These are phyloP conservation scores for Colletotrichum tabaci DNA, from an alignment of 2,329 filamentous ascomycete genomes.

Conservation along the genomic window DNA sequence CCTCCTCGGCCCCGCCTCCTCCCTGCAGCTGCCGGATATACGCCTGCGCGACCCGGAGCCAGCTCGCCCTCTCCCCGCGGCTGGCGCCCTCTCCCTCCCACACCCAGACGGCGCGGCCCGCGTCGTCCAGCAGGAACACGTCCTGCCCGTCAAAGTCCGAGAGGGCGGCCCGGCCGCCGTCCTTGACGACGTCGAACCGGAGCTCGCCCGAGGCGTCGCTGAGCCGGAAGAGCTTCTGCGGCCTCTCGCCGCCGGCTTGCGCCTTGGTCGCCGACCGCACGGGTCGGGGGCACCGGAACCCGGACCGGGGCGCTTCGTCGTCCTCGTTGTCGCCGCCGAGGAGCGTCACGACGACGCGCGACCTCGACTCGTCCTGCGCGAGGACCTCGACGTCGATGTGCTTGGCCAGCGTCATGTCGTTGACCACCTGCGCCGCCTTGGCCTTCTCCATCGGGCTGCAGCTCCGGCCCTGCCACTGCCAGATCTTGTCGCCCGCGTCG, in stretches of 20 bases:
- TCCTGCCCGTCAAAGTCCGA: conserved; percentile 71
- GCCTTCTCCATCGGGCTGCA: conserved; percentile 80
- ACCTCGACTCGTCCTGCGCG: conserved; percentile 71
- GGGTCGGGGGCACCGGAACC: conserved; percentile 60
- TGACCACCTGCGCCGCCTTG: conserved; percentile 77
- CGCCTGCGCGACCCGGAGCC: conserved; percentile 72
- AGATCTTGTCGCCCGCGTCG: conserved; percentile 75
- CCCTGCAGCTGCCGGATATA: conserved; percentile 63
- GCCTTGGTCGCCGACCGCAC: conserved; percentile 49
- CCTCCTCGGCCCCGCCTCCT: conserved; percentile 49
- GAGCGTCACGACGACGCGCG: conserved; percentile 68
- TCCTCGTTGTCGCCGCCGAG: conserved; percentile 66
- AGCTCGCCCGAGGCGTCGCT: conserved; percentile 73
- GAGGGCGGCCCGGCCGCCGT: conserved; percentile 61
- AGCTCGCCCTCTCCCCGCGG: conserved; percentile 69
- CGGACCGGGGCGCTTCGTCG: conserved; percentile 54
- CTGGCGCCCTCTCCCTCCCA: conserved; percentile 76
- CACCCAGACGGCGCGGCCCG: conserved; percentile 73
- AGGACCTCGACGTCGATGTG: conserved; percentile 76
- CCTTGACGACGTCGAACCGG: conserved; percentile 71
- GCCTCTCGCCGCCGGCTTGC: conserved; percentile 42
- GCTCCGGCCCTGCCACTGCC: conserved; percentile 77
- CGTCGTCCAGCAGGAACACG: conserved; percentile 74
- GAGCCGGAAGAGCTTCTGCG: conserved; percentile 70
- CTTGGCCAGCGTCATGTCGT: conserved; percentile 75